Evolutionary conservation across 2,329 filamentous ascomycete genomes (phyloP), one percentile per base, ranked within the genome.

Genomic region (Cladosporium sp.): DNA sequence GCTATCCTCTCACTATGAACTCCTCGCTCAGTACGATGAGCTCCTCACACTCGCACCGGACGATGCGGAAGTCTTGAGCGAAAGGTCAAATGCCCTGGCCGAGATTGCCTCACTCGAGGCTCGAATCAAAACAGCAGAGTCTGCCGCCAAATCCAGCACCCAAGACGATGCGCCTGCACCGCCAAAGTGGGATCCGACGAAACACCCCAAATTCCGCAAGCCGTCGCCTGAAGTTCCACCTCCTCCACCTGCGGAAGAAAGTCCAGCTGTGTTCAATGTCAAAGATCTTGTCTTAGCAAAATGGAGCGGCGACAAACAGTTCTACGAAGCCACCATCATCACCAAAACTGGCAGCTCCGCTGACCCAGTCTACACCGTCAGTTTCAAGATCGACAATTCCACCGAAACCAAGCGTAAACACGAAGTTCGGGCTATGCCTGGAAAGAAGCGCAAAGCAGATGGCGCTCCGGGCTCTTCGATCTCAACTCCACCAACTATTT

Each of bases 331-430:
- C 36, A 85, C 88, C 62, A 95, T 98, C 68, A 92, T 89, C 45
- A 91, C 87, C 46, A 91, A 96, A 61, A 96, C 92, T 18, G 93
- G 93, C 52, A 95, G 90, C 7, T 84, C 85, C n/a, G 86, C 83
- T 38, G 87, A 88, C 46, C 92, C 91, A 30, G 88, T 96, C 56
- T 98, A 96, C 68, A 86, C 88, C 41, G 91, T 98, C 68, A 93
- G 87, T 60, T 98, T 97, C 77, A 92, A 94, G 72, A 88, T 83
- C 62, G 97, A 97, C 72, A 67, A 67, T 43, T 89, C 80, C 18
- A 88, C 85, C 39, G 90, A 95, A 69, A 93, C 87, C 29, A 72
- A 95, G 53, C 81, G 64, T 51, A 82, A 86, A 54, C 85, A 86
- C 68, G 90, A 97, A 63, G 88, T 96, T 57, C 84, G 88, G 61